These are phyloP conservation scores for Mariannaea elegans DNA, from an alignment of 2,329 filamentous ascomycete species.

Conservation along the genomic window DNA sequence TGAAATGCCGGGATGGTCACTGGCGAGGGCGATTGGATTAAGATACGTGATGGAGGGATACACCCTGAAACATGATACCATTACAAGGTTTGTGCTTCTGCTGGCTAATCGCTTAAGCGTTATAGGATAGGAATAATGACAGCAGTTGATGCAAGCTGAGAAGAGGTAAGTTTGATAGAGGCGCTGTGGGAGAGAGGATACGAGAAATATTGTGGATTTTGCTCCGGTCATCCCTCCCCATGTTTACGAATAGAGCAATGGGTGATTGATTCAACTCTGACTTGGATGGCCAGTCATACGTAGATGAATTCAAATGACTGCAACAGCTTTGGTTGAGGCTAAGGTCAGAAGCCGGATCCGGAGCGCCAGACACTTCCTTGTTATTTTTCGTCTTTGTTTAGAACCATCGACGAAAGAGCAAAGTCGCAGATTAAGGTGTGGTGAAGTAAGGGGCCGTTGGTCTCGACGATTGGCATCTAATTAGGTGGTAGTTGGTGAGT, in stretches of 20 bases:
- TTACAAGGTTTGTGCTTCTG: background rate
- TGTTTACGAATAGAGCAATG: too few species aligned
- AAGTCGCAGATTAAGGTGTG: background rate
- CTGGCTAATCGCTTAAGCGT: background rate
- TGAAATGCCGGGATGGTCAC: background rate
- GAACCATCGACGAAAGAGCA: background rate
- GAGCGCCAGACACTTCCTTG: background rate
- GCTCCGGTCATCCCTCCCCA: background rate
- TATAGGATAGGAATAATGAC: background rate
- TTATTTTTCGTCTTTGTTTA: too few species aligned
- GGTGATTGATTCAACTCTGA: too few species aligned
- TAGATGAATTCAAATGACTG: background rate
- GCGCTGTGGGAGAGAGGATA: background rate
- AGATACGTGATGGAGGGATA: background rate
- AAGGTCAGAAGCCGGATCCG: background rate
- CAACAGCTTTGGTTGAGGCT: background rate
- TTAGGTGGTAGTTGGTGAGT: background rate
- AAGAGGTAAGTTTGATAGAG: background rate
- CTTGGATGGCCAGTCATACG: background rate
- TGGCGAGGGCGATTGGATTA: background rate
- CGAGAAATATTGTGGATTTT: constrained; percentile 5
- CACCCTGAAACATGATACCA: background rate
- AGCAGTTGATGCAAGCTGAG: constrained; percentile 1
- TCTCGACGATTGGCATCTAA: background rate
- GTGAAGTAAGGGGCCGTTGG: background rate